These are phyloP conservation scores for Alternaria triticimaculans DNA, from an alignment of 2,329 filamentous ascomycete species.

Conservation along the genomic window DNA sequence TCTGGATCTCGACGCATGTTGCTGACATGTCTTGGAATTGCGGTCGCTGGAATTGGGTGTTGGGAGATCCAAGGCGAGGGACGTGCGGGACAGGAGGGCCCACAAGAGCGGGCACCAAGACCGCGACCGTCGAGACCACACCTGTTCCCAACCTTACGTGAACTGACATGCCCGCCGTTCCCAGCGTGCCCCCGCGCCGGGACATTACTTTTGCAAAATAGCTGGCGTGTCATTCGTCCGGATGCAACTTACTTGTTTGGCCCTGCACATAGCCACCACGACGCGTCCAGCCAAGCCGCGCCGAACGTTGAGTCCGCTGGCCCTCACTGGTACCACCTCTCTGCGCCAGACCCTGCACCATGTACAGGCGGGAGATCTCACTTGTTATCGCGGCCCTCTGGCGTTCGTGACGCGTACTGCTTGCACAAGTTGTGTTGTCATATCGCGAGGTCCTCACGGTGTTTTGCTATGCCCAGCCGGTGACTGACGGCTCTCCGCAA, in stretches of 20 bases:
- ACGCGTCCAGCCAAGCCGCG: slow-evolving; percentile 26
- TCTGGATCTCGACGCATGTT: not conserved
- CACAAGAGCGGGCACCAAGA: not conserved
- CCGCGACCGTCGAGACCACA: not conserved
- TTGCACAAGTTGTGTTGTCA: slow-evolving; percentile 14
- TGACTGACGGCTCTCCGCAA: slow-evolving; percentile 37
- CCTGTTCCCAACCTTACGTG: not conserved
- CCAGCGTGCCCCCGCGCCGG: slow-evolving; percentile 1
- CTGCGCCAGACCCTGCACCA: slow-evolving; percentile 16
- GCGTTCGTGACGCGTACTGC: slow-evolving; percentile 40
- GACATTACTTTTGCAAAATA: slow-evolving; percentile 11
- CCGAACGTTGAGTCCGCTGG: slow-evolving; percentile 5
- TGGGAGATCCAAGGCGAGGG: not conserved
- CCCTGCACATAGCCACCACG: slow-evolving; percentile 21
- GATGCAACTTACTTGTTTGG: slow-evolving; percentile 12
- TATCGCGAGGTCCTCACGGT: slow-evolving; percentile 25
- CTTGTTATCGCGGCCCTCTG: slow-evolving; percentile 18
- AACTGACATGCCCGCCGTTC: not conserved
- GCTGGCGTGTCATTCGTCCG: slow-evolving; percentile 13
- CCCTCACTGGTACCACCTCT: slow-evolving; percentile 2
- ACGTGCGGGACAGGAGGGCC: not conserved
- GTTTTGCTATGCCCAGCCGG: slow-evolving; percentile 11
- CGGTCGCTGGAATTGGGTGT: not conserved
- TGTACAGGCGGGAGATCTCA: slow-evolving; percentile 1
- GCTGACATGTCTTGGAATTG: not conserved